These are phyloP conservation scores for Protomyces gravidus DNA, from an alignment of 1,139 yeast genomes.

Conservation along the genomic window DNA sequence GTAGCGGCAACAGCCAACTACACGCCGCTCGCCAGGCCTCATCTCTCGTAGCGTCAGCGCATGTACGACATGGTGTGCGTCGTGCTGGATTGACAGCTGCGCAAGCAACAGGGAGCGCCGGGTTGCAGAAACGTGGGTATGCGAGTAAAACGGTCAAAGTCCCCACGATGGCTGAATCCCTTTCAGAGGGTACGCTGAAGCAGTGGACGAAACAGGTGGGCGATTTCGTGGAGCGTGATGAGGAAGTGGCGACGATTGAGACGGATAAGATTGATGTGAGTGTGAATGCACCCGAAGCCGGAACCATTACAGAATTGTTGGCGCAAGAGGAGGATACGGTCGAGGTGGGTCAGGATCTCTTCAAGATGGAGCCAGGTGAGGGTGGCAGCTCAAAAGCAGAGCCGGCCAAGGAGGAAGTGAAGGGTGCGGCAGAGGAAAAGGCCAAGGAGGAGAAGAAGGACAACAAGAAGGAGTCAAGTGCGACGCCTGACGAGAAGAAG, in stretches of 20 bases:
- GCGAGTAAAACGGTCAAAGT: constrained; percentile 53
- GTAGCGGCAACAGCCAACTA: neutral
- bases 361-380: constrained; percentile 85
- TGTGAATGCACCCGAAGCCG: constrained; percentile 90
- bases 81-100: neutral
- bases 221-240: constrained; percentile 81
- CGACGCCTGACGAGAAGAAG: constrained; percentile 37
- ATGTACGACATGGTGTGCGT: neutral
- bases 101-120: too few relatives aligned
- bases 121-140: constrained; percentile 13
- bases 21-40: neutral
- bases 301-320: constrained; percentile 79
- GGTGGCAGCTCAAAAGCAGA: constrained; percentile 48
- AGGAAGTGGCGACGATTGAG: constrained; percentile 92
- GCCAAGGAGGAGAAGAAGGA: constrained; percentile 39
- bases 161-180: constrained; percentile 98
- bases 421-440: constrained; percentile 33
- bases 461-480: constrained; percentile 38
- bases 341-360: constrained; percentile 89
- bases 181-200: constrained; percentile 91
- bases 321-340: constrained; percentile 89
- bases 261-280: constrained; percentile 97
- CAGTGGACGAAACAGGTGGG: constrained; percentile 74
- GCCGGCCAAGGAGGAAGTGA: constrained; percentile 35
- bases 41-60: neutral